Conservation (phyloP, 441 rosid species). For the Populus hybrid region DNA sequence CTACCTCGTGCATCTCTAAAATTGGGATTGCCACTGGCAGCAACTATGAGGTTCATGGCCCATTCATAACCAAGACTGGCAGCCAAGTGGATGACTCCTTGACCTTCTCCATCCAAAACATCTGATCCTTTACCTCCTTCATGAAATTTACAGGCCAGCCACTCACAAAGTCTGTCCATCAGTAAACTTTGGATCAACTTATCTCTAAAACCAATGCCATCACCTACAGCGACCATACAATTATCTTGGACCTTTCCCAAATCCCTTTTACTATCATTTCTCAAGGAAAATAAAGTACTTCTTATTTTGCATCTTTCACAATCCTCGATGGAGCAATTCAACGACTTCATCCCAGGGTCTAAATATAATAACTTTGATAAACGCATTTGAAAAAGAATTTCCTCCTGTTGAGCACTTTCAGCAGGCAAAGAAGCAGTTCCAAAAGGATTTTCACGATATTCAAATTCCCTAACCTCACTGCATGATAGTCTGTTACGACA, state of each 20-base stretch:
- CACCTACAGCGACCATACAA: slow-evolving; percentile 13
- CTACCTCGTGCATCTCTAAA: slow-evolving; percentile 60
- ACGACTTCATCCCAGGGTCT: slow-evolving; percentile 25
- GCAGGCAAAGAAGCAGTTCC: slow-evolving; percentile 14
- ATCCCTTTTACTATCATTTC: slow-evolving; percentile 17
- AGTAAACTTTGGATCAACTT: slow-evolving; percentile 39
- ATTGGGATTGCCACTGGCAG: slow-evolving; percentile 52
- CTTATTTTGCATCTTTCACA: slow-evolving; percentile 42
- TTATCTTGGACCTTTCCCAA: slow-evolving; percentile 14
- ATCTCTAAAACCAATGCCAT: slow-evolving; percentile 23
- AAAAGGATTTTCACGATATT: slow-evolving; percentile 44
- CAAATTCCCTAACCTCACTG: slow-evolving; percentile 76
- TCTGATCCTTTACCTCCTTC: slow-evolving; percentile 49
- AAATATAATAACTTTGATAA: slow-evolving; percentile 38
- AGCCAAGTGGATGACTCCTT: slow-evolving; percentile 59
- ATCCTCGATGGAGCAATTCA: slow-evolving; percentile 33
- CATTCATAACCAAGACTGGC: slow-evolving; percentile 66
- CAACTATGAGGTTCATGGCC: slow-evolving; percentile 50
- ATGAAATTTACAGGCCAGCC: slow-evolving; percentile 50
- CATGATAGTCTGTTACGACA: slow-evolving; percentile 67
- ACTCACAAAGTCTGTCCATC: slow-evolving; percentile 43
- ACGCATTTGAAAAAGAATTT: slow-evolving; percentile 36
- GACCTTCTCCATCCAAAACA: slow-evolving; percentile 51
- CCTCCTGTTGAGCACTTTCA: slow-evolving; percentile 24
- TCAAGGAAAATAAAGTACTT: slow-evolving; percentile 29